Evolutionary conservation across 2,329 filamentous ascomycete species (phyloP), one percentile per base, ranked within the genome.

Genomic region (Rachicladosporium sp.): DNA sequence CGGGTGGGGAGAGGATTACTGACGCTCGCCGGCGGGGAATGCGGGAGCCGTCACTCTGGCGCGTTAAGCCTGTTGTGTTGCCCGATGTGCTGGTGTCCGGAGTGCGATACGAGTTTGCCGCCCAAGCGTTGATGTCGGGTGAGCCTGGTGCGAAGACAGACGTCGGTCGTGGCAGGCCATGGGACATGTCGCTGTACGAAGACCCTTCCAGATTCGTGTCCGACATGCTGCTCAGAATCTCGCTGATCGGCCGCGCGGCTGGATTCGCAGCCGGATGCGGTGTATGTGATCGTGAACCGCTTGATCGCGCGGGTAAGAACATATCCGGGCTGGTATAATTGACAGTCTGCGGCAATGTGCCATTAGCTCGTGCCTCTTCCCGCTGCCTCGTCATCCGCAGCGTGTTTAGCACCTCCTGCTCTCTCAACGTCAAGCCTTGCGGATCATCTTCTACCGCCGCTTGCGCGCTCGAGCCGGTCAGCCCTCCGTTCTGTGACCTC

Each of bases 371-470:
- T 11, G 55, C 59, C 43, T 66, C 64, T 36, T 64, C 56, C 12
- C 63, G 52, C 38, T 65, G 62, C 41, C 65, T 51, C n/a, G 62
- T 62, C 8, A 59, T 64, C 6, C 65, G 56, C 10, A 70, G 43
- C n/a, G 61, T 56, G 37, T 68, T 65, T 11, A 70, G 50, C 10
- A 69, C 62, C 31, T 64, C 61, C 41, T 66, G 59, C 45, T 69
- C 67, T 32, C 64, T 55, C 11, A 59, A 54, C 10, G 63, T 68
- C 33, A 70, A 50, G 2, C 66, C 66, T 45, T 63, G 57, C 6
- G 64, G 64, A 48, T 69, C 66, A 38, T 66, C 58, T 42, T 63
- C 62, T 15, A 60, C 55, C 35, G 62, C 57, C 29, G 61, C 46
- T 11, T 35, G 36, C 35, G 38, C 21, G 5, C 15, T 19, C 15